Conservation (phyloP, 2,329 filamentous ascomycete genomes). For the Diaporthe helianthi region DNA sequence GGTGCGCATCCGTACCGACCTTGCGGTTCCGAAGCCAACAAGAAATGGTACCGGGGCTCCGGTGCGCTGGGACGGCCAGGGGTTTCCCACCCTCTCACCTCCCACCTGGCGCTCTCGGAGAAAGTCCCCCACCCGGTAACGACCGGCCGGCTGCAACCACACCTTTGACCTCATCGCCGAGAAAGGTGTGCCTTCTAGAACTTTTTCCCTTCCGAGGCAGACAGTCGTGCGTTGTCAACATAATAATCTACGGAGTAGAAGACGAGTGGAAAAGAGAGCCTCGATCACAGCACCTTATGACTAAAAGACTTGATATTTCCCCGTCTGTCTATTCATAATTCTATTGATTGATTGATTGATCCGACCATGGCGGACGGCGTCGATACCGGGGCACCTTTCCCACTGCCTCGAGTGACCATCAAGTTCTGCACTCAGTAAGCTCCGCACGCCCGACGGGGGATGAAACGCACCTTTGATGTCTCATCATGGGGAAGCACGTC, state of each 20-base stretch:
- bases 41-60: neutral
- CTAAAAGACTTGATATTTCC: neutral
- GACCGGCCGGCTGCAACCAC: constrained; percentile 22
- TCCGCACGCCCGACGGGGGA: neutral
- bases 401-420: constrained; percentile 80
- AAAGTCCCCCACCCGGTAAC: neutral
- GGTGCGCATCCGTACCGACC: neutral
- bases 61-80: constrained; percentile 18
- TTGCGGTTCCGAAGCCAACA: neutral
- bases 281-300: neutral
- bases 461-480: no score
- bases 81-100: neutral
- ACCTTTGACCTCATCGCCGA: neutral
- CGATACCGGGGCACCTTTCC: constrained; percentile 39
- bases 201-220: no score
- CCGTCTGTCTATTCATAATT: neutral
- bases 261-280: neutral
- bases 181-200: neutral
- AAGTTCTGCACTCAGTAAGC: constrained; percentile 77
- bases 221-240: neutral
- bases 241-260: no score
- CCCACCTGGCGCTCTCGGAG: neutral
- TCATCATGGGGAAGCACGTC: neutral
- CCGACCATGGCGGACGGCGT: constrained; percentile 37
- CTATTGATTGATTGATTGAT: neutral